These are phyloP conservation scores for Creolimax fragrantissima DNA, from an alignment of 78 protist genomes.

Conservation along the genomic window DNA sequence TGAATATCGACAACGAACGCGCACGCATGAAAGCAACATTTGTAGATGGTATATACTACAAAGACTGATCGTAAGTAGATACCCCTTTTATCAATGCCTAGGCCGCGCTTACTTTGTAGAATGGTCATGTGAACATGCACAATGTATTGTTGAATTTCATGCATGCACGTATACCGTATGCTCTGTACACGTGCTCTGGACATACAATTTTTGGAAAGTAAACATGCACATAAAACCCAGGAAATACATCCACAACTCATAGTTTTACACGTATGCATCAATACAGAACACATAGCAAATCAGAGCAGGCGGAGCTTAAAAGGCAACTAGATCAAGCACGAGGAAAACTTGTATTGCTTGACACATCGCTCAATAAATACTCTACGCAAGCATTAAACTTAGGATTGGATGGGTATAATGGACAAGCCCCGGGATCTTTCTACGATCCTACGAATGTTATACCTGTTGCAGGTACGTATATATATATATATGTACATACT, in stretches of 20 bases:
- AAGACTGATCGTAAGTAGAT: neutral
- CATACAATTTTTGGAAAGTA: too few species aligned
- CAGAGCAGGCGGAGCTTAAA: neutral
- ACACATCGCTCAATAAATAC: neutral
- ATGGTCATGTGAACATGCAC: neutral
- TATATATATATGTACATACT: neutral
- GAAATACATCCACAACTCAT: neutral
- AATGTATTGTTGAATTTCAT: neutral
- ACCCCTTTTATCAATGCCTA: too few species aligned
- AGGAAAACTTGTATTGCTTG: neutral
- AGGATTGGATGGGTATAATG: neutral
- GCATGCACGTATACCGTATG: neutral
- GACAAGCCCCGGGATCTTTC: neutral
- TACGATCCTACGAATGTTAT: neutral
- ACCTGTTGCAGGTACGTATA: neutral
- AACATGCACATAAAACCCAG: too few species aligned
- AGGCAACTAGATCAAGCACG: neutral
- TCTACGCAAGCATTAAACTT: neutral
- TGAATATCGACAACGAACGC: neutral
- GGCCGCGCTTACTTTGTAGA: neutral
- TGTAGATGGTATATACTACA: neutral
- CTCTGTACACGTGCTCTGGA: too few species aligned
- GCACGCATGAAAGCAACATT: neutral
- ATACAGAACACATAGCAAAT: neutral
- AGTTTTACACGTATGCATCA: neutral